Conservation (phyloP, 495 filamentous ascomycete genomes). For the Penicillium angulare region DNA sequence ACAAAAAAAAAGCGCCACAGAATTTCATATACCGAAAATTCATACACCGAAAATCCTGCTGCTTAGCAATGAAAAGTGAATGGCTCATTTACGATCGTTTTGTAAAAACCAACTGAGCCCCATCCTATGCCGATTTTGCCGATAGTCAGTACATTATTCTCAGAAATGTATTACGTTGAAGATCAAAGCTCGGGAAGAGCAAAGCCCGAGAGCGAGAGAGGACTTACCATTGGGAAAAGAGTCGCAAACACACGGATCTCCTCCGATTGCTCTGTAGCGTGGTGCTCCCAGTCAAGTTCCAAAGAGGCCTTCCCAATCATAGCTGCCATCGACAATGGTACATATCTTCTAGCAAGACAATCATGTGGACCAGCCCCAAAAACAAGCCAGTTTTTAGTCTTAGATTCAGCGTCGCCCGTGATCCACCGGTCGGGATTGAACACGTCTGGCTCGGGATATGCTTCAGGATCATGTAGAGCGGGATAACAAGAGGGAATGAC, state of each 20-base stretch:
- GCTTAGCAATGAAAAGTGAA: no score
- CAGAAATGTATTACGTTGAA: no score
- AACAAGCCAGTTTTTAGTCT: conserved; percentile 92
- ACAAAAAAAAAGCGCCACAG: no score
- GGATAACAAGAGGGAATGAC: conserved; percentile 83
- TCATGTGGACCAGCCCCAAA: conserved; percentile 93
- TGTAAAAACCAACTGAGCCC: conserved; percentile 65
- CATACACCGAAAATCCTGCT: neutral
- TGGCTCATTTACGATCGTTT: conserved; percentile 24
- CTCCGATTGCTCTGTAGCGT: conserved; percentile 72
- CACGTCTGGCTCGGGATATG: conserved; percentile 77
- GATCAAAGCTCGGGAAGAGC: conserved; percentile 5
- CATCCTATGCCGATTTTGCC: conserved; percentile 29
- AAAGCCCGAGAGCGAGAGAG: conserved; percentile 10
- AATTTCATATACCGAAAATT: no score
- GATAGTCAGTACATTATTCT: no score
- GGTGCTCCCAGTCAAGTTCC: conserved; percentile 81
- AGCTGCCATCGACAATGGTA: conserved; percentile 75
- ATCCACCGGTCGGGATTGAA: conserved; percentile 88
- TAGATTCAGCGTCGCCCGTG: conserved; percentile 82
- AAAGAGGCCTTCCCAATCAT: conserved; percentile 88
- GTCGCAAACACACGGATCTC: conserved; percentile 95
- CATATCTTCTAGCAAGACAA: conserved; percentile 87
- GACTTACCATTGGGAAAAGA: conserved; percentile 84
- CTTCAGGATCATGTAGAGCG: conserved; percentile 84